Conservation (phyloP, 352 stramenopile species). For the Saprolegnia parasitica region DNA sequence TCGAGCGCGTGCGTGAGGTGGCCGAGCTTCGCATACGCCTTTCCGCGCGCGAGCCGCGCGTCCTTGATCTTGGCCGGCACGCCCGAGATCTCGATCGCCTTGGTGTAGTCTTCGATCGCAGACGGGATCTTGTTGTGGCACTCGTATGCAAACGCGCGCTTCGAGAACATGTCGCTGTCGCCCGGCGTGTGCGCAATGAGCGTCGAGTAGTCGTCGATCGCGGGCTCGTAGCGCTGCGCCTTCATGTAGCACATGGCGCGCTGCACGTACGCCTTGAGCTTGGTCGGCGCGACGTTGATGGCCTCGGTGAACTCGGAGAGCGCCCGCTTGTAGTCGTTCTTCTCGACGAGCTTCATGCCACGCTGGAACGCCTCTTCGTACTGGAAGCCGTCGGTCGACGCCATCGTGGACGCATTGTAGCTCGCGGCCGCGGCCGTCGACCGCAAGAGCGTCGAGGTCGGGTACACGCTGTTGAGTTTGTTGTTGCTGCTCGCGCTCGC, state of each 20-base stretch:
- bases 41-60: constrained; percentile 48
- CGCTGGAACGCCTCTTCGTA: constrained; percentile 29
- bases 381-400: constrained; percentile 26
- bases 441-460: constrained; percentile 6
- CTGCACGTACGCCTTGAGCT: constrained; percentile 50
- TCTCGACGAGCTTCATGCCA: constrained; percentile 25
- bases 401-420: not conserved
- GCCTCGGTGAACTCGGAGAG: constrained; percentile 26
- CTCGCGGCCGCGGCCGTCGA: not conserved
- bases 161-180: constrained; percentile 60
- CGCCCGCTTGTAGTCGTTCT: constrained; percentile 29
- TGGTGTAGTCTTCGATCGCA: constrained; percentile 60
- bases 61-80: constrained; percentile 37
- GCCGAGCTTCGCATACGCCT: constrained; percentile 54
- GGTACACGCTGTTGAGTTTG: constrained; percentile 17
- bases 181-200: constrained; percentile 66
- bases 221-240: constrained; percentile 49
- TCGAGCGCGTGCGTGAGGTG: constrained; percentile 49
- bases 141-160: constrained; percentile 57
- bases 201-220: constrained; percentile 65
- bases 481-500: constrained; percentile 1
- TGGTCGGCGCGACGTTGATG: constrained; percentile 28
- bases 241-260: constrained; percentile 54
- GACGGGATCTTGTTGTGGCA: constrained; percentile 45
- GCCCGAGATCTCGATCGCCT: constrained; percentile 48